phyloP scores from a whole-genome alignment of 768 basidiomycete species.

The Candolleomyces efflorescens region DNA sequence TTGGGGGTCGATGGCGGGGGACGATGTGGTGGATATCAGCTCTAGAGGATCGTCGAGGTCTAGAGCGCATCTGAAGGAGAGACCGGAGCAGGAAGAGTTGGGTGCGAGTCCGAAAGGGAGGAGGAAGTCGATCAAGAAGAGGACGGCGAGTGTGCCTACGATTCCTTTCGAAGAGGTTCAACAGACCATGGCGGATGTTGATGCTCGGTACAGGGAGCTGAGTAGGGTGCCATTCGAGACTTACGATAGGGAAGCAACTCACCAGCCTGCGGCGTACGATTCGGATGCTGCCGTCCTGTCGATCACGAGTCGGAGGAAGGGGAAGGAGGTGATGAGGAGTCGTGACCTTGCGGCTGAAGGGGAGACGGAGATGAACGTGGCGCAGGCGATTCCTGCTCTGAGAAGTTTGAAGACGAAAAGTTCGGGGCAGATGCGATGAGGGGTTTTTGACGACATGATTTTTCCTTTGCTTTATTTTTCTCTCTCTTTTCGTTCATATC shows the following conservation, averaged over 20 bases:
- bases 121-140: background rate
- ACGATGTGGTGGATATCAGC: background rate
- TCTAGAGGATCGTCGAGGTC: background rate
- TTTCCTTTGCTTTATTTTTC: too few species aligned
- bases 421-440: background rate
- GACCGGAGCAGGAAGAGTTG: too few species aligned
- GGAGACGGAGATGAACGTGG: background rate
- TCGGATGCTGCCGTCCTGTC: slow-evolving; percentile 4
- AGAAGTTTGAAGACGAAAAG: slow-evolving; percentile 5
- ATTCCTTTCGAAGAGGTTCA: background rate
- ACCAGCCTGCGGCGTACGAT: background rate
- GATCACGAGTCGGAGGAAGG: background rate
- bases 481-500: too few species aligned
- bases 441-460: too few species aligned
- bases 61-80: background rate
- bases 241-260: background rate
- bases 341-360: background rate
- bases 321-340: background rate
- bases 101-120: background rate
- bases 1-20: background rate
- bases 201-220: background rate
- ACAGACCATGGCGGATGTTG: background rate
- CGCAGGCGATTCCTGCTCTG: slow-evolving; percentile 3
- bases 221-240: background rate
- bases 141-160: slow-evolving; percentile 7